Conservation (phyloP, 2,329 filamentous ascomycete species). For the Raffaelea ambrosiae region DNA sequence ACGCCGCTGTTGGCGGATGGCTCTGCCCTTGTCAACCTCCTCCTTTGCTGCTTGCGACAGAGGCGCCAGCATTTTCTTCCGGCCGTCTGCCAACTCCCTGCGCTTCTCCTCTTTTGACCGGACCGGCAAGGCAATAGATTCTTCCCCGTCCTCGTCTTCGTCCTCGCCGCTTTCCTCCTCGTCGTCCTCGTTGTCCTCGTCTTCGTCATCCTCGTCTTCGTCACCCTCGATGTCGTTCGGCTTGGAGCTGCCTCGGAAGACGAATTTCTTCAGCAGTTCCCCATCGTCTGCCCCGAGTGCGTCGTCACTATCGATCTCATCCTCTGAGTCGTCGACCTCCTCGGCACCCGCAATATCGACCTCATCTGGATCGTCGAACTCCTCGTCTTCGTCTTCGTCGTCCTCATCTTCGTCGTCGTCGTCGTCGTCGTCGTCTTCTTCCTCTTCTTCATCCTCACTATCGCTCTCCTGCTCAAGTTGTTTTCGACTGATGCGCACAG, state of each 20-base stretch:
- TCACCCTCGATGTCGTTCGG: constrained; percentile 23
- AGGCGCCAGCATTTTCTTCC: constrained; percentile 56
- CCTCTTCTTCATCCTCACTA: constrained; percentile 49
- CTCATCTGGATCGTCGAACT: constrained; percentile 47
- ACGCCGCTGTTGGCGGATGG: constrained; percentile 77
- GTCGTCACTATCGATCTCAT: constrained; percentile 54
- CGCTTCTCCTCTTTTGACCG: constrained; percentile 49
- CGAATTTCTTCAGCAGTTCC: constrained; percentile 70
- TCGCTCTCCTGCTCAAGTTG: constrained; percentile 37
- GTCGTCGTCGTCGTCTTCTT: constrained; percentile 46
- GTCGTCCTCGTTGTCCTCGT: constrained; percentile 30
- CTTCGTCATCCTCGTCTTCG: constrained; percentile 30
- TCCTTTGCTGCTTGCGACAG: constrained; percentile 57
- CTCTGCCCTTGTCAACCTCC: constrained; percentile 76
- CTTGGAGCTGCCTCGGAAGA: constrained; percentile 51
- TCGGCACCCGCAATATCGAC: constrained; percentile 44
- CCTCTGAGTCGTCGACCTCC: constrained; percentile 37
- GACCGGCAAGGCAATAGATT: too few species aligned
- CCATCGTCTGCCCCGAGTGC: constrained; percentile 81
- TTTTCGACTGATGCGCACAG: constrained; percentile 64
- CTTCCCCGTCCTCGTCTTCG: constrained; percentile 23
- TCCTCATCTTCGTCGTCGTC: constrained; percentile 36
- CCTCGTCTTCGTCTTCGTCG: constrained; percentile 21
- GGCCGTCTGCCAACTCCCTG: constrained; percentile 59
- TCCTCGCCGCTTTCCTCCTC: constrained; percentile 23